Base-by-base conservation (phyloP, 805 yeast genomes). In the Hyphopichia homilentoma region DNA sequence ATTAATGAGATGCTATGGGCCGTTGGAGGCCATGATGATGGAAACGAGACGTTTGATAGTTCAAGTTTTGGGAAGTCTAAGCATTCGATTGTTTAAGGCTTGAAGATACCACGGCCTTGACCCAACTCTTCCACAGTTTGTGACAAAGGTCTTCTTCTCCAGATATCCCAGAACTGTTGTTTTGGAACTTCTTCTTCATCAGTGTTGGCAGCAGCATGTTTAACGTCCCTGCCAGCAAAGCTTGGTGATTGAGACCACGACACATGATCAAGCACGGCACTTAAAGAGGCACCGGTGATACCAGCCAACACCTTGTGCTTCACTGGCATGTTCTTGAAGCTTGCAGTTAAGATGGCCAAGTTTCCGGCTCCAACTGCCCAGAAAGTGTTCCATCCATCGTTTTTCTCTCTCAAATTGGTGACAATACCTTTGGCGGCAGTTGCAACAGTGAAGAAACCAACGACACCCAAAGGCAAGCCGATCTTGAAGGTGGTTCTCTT, bases 111-210 rank as follows among this genome's bases (percentile, higher is more conserved):
- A 54, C 81, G 65, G 34, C 81, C 81, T 44, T 62, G 77, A 43
- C 95, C 95, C 45, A 85, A 68, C 49, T 79, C 80, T 40, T 76
- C 81, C 17, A 82, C 74, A 7, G 94, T 84, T 61, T 84, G 88
- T 14, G 87, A 77, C 44, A 85, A 62, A 12, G 95, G 95, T 50
- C 84, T 75, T 68, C 95, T 80, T 65, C 79, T 75, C 54, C 78
- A 76, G 22, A 80, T 79, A 43, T 84, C 90, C 88, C 88, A 86
- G 62, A 84, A 83, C 23, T 79, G 79, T 45, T 54, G 69, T 65
- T 38, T 47, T 18, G 34, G 33, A 3, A 27, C n/a, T 7, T 55
- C 58, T 7, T 56, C 58, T 31, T 54, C 56, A 30, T 54, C 66
- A 41, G 61, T 59, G 59, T 58, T 69, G 27, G 63, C 68, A 25